Conservation (phyloP, 129 eudicot species). For the Lactuca sativa region DNA sequence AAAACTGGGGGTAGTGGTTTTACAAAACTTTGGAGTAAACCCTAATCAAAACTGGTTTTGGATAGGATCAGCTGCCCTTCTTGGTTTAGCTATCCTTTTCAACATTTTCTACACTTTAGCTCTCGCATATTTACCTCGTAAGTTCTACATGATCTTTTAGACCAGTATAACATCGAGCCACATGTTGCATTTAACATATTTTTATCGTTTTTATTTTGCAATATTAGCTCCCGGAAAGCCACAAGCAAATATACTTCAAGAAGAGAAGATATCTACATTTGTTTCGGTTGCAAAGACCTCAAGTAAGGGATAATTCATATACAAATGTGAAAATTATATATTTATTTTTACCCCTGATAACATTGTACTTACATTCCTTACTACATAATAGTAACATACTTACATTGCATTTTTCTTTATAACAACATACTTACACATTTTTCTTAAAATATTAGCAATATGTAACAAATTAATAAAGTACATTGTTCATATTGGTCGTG, state of each 20-base stretch:
- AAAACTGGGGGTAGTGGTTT: constrained; percentile 47
- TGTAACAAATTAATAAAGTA: not conserved
- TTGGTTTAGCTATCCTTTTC: constrained; percentile 49
- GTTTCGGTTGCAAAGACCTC: constrained; percentile 13
- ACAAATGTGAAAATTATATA: not conserved
- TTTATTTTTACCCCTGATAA: not conserved
- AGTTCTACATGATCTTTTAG: constrained; percentile 13
- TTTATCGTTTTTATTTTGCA: not conserved
- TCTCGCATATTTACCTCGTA: constrained; percentile 48
- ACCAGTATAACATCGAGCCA: not conserved
- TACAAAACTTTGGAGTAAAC: constrained; percentile 43
- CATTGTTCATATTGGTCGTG: not conserved
- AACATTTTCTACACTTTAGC: constrained; percentile 48
- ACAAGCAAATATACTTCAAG: constrained; percentile 56
- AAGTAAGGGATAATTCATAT: constrained; percentile 29
- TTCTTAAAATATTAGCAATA: not conserved
- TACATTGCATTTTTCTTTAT: too few relatives aligned
- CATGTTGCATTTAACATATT: constrained; percentile 15
- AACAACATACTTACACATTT: not conserved
- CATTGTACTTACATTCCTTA: not conserved
- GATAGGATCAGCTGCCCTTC: constrained; percentile 55
- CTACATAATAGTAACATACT: not conserved
- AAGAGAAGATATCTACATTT: not conserved
- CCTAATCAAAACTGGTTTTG: constrained; percentile 53
- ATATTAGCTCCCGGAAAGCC: constrained; percentile 63